Percentiles rank a stretch among this genome's conserved stretches.
Conservation (phyloP, 306 rosid genomes). For the Arachis stenosperma region DNA sequence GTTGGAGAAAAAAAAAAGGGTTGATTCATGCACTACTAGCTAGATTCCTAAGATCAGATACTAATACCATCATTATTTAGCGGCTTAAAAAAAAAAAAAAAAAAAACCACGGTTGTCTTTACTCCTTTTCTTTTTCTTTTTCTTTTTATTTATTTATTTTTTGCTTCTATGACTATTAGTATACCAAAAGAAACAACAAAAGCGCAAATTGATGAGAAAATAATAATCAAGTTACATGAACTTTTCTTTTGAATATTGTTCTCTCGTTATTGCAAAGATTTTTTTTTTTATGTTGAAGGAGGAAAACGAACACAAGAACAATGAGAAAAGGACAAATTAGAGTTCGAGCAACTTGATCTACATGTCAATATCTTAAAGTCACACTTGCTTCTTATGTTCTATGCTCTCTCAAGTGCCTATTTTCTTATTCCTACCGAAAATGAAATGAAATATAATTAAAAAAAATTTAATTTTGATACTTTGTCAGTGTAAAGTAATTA, state of each 20-base stretch:
- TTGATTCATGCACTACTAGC: conserved; percentile 7
- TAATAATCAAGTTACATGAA: neutral
- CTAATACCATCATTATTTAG: conserved; percentile 17
- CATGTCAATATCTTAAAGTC: conserved; percentile 7
- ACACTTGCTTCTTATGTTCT: neutral
- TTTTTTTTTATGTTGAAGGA: neutral
- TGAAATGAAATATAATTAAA: neutral
- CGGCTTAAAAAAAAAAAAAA: conserved; percentile 17
- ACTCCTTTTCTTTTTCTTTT: neutral
- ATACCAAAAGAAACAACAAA: conserved; percentile 2
- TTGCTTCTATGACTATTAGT: neutral
- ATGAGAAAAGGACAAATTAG: neutral
- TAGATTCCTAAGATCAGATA: conserved; percentile 19
- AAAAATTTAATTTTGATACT: neutral
- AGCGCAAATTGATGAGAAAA: neutral
- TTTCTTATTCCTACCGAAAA: neutral
- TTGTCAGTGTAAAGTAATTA: too few relatives aligned
- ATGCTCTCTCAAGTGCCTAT: neutral
- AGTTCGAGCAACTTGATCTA: conserved; percentile 15
- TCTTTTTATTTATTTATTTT: neutral
- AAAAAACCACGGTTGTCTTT: neutral
- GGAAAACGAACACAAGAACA: neutral
- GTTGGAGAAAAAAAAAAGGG: too few relatives aligned
- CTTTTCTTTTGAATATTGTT: neutral
- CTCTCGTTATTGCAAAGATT: neutral